Base-by-base conservation (phyloP, 371 early-diverging fungal species). In the Mortierella sp. region DNA sequence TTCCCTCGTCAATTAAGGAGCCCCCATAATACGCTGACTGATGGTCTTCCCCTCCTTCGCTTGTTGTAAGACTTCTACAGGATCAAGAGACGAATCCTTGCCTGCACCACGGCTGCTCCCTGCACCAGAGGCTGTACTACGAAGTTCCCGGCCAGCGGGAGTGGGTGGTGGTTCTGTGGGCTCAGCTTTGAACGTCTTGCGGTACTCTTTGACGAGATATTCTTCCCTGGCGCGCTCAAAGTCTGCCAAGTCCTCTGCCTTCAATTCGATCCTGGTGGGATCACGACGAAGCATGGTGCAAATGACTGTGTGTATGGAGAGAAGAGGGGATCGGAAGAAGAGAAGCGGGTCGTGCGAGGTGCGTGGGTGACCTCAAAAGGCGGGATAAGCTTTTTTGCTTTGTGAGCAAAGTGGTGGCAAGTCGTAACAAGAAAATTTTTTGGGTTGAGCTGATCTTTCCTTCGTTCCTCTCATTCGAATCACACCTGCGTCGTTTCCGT, bases 201-300 rank as follows among this genome's bases (percentile, higher is more conserved):
- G 41, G 19, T 48, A 63, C 28, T 62, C 54, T 27, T 19, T 49
- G 24, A 39, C 19, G 43, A 65, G 54, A 45, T 78, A 72, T 43
- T 78, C 64, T 48, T 71, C 78, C 43, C 60, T 57, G 12, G 66
- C 66, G 7, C 47, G 55, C n/a, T 78, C 72, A 28, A 78, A 67
- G 46, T 78, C 78, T 7, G 47, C 38, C 2, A 67, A 27, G 48
- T 78, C 72, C 42, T 72, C 72, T 14, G 67, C 47, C 30, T 55
- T 38, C 28, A 78, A 48, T 21, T 78, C 78, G 47, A 78, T 67
- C 34, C 78, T 41, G 7, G 78, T 72, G 10, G 78, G 78, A 42
- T 78, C 72, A 16, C 78, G 59, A 43, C 68, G 63, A 10, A 78
- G 54, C 78, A 78, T 78, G n/a, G 21, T 23, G 54, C 58, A 23